Conservation (phyloP, 1,284 basidiomycete species). For the Tilletia setariae region DNA sequence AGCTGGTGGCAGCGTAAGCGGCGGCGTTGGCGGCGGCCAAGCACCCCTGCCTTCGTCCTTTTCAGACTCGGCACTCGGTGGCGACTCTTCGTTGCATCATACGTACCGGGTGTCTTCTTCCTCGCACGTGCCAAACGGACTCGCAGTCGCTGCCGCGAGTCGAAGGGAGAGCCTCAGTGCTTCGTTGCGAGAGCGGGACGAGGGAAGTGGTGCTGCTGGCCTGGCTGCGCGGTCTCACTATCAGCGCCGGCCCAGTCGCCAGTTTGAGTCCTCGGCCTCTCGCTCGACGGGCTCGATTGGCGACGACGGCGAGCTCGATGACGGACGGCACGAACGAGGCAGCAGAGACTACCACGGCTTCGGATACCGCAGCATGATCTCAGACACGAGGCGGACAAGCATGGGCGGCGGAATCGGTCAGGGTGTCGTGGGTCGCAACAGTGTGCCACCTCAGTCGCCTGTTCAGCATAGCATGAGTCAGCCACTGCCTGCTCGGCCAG, state of each 20-base stretch:
- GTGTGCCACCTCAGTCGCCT: not conserved
- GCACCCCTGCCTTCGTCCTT: not conserved
- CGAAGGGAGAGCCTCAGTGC: too few relatives aligned
- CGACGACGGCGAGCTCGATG: not conserved
- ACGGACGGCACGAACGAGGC: not conserved
- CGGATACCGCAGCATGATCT: not conserved
- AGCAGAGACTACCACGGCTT: too few relatives aligned
- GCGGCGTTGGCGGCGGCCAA: not conserved
- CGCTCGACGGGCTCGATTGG: not conserved
- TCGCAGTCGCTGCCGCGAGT: not conserved
- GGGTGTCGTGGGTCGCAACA: too few relatives aligned
- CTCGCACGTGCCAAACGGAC: too few relatives aligned
- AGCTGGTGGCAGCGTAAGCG: too few relatives aligned
- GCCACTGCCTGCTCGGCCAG: not conserved
- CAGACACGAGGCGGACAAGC: constrained; percentile 5
- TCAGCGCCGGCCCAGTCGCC: not conserved
- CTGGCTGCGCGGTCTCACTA: not conserved
- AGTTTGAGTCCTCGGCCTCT: constrained; percentile 10
- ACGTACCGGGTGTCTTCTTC: too few relatives aligned
- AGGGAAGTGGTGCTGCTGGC: not conserved
- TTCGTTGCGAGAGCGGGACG: too few relatives aligned
- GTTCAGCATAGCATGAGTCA: not conserved
- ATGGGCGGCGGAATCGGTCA: not conserved
- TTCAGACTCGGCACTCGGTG: not conserved
- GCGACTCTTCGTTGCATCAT: too few relatives aligned